A percentile compares a stretch with the other conserved stretches of the same genome.
These are phyloP conservation scores for Russula foetens DNA, from an alignment of 768 basidiomycete genomes.

Conservation along the genomic window DNA sequence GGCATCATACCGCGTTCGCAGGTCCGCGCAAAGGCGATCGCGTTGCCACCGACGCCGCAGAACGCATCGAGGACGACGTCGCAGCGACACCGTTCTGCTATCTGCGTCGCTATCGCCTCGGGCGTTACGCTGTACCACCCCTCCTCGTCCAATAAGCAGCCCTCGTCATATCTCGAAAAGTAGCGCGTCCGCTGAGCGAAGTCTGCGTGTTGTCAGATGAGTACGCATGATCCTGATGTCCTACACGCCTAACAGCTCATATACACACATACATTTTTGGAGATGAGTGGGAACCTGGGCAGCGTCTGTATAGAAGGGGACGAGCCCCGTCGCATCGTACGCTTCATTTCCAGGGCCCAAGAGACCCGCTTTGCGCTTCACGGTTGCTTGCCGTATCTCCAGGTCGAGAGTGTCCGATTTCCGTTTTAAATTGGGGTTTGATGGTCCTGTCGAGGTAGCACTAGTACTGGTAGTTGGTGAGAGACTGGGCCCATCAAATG, in stretches of 20 bases:
- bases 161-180: constrained; percentile 72
- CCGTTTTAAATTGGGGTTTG: neutral
- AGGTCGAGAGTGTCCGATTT: neutral
- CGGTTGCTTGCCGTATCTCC: neutral
- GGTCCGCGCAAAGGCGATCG: constrained; percentile 94
- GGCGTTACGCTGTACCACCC: constrained; percentile 99
- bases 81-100: constrained; percentile 86
- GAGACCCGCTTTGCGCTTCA: constrained; percentile 7
- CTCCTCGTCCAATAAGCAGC: constrained; percentile 85
- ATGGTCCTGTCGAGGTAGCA: neutral
- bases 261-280: constrained; percentile 64
- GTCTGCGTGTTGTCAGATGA: constrained; percentile 40
- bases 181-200: constrained; percentile 77
- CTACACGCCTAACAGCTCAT: neutral
- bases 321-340: constrained; percentile 60
- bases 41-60: constrained; percentile 96
- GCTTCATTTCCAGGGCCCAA: constrained; percentile 12
- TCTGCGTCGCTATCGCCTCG: constrained; percentile 84
- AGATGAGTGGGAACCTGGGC: constrained; percentile 71
- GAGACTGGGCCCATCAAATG: neutral
- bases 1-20: constrained; percentile 76
- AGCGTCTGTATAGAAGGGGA: constrained; percentile 56
- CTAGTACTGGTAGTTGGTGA: neutral
- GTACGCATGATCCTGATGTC: neutral
- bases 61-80: constrained; percentile 87